These are phyloP conservation scores for Mucor plumbeus DNA, from an alignment of 371 early-diverging fungal genomes.

Conservation along the genomic window DNA sequence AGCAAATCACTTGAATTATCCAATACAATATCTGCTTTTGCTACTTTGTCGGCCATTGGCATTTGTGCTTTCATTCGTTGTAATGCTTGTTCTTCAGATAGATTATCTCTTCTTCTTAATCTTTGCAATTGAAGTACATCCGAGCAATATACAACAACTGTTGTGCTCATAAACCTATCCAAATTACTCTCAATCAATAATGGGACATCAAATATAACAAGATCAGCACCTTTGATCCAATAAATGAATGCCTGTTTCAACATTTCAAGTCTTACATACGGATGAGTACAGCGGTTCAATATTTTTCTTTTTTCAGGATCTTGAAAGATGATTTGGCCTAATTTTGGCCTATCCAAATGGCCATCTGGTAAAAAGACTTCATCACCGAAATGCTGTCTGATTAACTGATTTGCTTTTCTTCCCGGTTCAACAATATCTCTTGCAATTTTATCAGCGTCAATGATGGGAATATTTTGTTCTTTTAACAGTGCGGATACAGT, in stretches of 20 bases:
- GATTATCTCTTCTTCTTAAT: slow-evolving; percentile 73
- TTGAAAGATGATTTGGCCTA: slow-evolving; percentile 82
- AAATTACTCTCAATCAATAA: slow-evolving; percentile 87
- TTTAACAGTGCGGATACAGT: slow-evolving; percentile 76
- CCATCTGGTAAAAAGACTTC: slow-evolving; percentile 65
- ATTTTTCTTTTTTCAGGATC: slow-evolving; percentile 72
- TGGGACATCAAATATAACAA: slow-evolving; percentile 92
- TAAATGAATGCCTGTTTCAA: slow-evolving; percentile 66
- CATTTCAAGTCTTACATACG: slow-evolving; percentile 82
- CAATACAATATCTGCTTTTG: slow-evolving; percentile 80
- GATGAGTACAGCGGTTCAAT: slow-evolving; percentile 89
- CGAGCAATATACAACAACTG: slow-evolving; percentile 85
- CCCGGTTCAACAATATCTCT: slow-evolving; percentile 86
- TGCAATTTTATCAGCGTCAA: slow-evolving; percentile 94
- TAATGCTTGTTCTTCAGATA: slow-evolving; percentile 67
- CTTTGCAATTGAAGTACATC: slow-evolving; percentile 75
- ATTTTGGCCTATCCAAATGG: slow-evolving; percentile 73
- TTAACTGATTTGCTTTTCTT: slow-evolving; percentile 68
- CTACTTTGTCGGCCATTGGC: slow-evolving; percentile 76
- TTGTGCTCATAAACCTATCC: slow-evolving; percentile 70
- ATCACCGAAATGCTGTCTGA: slow-evolving; percentile 79
- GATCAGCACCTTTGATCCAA: slow-evolving; percentile 70
- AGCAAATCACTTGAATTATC: slow-evolving; percentile 79
- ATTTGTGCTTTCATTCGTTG: slow-evolving; percentile 86
- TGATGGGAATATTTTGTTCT: slow-evolving; percentile 70